Evolutionary conservation across 495 filamentous ascomycete species (phyloP).

Genomic region (Penicillium riverlandense): DNA sequence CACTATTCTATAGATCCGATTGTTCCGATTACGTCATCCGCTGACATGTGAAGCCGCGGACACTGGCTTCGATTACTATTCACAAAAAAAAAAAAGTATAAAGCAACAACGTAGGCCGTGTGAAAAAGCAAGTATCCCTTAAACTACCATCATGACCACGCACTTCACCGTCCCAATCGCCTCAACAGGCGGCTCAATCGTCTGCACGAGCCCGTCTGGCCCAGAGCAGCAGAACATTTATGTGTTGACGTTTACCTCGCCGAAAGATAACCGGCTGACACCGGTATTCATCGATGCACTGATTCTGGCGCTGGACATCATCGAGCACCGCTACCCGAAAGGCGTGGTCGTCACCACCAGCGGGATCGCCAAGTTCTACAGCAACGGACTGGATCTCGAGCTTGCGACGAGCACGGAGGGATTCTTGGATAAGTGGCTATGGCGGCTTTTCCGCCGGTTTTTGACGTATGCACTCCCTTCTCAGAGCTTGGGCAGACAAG

Average conservation of each 20-base stretch:
- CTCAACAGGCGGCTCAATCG: constrained; percentile 42
- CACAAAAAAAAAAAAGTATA: too few species aligned
- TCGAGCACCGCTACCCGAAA: constrained; percentile 58
- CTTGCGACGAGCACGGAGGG: constrained; percentile 39
- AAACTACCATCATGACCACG: constrained; percentile 15
- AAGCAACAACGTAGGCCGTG: too few species aligned
- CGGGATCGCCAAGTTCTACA: constrained; percentile 71
- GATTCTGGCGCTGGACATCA: constrained; percentile 60
- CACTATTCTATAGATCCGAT: too few species aligned
- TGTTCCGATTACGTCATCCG: constrained; percentile 5
- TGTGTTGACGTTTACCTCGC: constrained; percentile 62
- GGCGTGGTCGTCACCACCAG: constrained; percentile 72
- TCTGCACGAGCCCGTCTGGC: constrained; percentile 47
- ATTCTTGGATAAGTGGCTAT: constrained; percentile 51
- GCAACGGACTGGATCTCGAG: constrained; percentile 68
- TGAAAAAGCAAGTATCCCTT: not conserved
- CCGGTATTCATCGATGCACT: constrained; percentile 57
- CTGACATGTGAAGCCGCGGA: constrained; percentile 15
- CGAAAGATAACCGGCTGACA: constrained; percentile 69
- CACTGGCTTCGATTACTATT: constrained; percentile 13
- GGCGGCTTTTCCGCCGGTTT: constrained; percentile 50
- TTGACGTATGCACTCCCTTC: constrained; percentile 42
- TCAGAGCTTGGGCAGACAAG: not conserved
- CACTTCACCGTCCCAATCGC: constrained; percentile 41
- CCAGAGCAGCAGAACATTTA: constrained; percentile 45